phyloP scores from a whole-genome alignment of 148 eudicot genomes.

The Selenicereus undatus region DNA sequence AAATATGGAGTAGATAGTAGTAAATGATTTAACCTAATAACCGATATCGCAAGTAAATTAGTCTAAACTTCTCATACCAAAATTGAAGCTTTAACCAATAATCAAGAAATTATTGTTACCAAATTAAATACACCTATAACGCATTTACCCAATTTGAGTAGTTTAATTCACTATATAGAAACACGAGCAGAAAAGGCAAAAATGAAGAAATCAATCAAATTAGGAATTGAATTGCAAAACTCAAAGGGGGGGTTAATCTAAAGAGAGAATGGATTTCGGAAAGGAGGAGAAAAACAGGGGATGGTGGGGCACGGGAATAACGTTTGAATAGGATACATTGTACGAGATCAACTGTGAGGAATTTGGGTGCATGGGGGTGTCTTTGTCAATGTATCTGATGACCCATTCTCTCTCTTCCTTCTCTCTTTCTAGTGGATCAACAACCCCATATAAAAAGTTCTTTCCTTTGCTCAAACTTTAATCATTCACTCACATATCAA shows the following conservation, averaged over 20 bases:
- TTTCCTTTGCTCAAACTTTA: constrained; percentile 9
- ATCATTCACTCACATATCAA: constrained; percentile 7
- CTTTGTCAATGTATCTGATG: constrained; percentile 29
- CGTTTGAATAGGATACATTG: constrained; percentile 32
- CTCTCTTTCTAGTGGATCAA: not conserved
- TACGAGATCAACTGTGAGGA: constrained; percentile 17
- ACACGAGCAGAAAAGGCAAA: not conserved
- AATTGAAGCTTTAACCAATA: too few species aligned
- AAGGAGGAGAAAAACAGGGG: constrained; percentile 1
- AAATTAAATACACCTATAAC: not conserved
- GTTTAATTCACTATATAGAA: not conserved
- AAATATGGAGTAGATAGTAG: too few species aligned
- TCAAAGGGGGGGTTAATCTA: not conserved
- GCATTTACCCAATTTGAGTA: not conserved
- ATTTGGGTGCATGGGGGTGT: not conserved
- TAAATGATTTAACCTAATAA: too few species aligned
- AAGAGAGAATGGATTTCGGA: constrained; percentile 2
- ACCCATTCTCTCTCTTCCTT: constrained; percentile 1
- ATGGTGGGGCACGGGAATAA: constrained; percentile 20
- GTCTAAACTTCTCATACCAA: too few species aligned
- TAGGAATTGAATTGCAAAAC: not conserved
- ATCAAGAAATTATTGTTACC: not conserved
- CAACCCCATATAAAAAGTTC: constrained; percentile 20
- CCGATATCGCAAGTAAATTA: too few species aligned
- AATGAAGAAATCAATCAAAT: not conserved